A percentile compares a stretch with the other conserved stretches of the same genome.
phyloP scores from a whole-genome alignment of 352 stramenopile genomes.

The Phytophthora pluvialis region DNA sequence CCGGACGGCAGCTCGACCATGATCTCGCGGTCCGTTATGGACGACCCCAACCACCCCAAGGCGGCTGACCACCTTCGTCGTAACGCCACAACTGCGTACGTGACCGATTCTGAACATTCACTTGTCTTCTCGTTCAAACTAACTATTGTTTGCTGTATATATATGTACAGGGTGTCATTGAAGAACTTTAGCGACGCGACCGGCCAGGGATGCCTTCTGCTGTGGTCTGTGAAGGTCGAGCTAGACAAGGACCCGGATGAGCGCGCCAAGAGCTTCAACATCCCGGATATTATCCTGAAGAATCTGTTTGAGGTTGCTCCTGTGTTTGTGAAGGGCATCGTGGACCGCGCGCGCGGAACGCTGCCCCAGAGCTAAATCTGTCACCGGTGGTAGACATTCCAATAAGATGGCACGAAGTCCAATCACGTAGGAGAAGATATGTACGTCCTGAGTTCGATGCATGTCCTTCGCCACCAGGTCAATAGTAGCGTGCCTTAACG shows the following conservation, averaged over 20 bases:
- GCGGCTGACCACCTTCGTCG: conserved; percentile 70
- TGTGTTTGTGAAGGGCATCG: conserved; percentile 85
- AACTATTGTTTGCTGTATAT: conserved; percentile 14
- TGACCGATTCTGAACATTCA: conserved; percentile 14
- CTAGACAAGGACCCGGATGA: conserved; percentile 81
- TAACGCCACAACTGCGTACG: conserved; percentile 81
- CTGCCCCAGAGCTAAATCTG: conserved; percentile 49
- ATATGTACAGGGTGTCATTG: conserved; percentile 61
- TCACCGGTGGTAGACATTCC: conserved; percentile 12
- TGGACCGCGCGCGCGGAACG: conserved; percentile 69
- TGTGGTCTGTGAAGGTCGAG: conserved; percentile 87
- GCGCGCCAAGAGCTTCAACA: conserved; percentile 78
- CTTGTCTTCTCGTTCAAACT: conserved; percentile 2
- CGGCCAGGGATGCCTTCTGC: conserved; percentile 66
- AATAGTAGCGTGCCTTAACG: conserved; percentile 22
- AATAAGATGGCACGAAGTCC: conserved; percentile 19
- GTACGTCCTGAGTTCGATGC: conserved; percentile 35
- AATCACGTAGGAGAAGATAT: conserved; percentile 23
- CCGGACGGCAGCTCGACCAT: conserved; percentile 74
- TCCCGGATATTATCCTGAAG: conserved; percentile 88
- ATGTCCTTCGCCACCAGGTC: conserved; percentile 17
- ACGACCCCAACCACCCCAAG: conserved; percentile 80
- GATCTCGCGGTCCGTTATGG: conserved; percentile 64
- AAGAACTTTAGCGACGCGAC: conserved; percentile 84
- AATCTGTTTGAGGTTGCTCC: conserved; percentile 90